Evolutionary conservation across 2,329 filamentous ascomycete genomes (phyloP), one percentile per base, ranked within the genome.

Genomic region (Phoma sp.): DNA sequence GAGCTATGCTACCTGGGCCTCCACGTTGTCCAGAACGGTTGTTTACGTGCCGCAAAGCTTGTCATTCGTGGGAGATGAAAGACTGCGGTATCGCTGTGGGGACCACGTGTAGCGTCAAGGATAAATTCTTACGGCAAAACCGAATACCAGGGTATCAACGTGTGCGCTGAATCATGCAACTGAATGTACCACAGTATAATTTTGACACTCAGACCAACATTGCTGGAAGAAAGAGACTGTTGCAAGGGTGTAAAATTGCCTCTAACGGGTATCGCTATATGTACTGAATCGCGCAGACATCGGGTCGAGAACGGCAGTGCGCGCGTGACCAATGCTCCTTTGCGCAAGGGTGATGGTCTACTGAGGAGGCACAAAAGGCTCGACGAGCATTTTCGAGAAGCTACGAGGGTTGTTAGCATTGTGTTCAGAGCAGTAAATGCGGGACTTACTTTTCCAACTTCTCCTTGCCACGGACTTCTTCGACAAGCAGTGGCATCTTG

Each of bases 391-490:
- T 69, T 92, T 87, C 72, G 89, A 92, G 75, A 95, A 98, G 77
- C 72, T 76, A 43, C 26, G 37, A 11, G 9, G 2, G 9, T 40
- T 15, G 39, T 68, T 53, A 67, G 62, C 42, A 21, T 9, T 20
- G 14, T 15, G 15, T 18, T 5, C 4, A 7, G 10, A 25, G 18
- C 23, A 26, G 18, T 28, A 4, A 14, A 20, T 9, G 29, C 7
- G 7, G 23, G 14, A 76, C 77, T 70, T 61, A 78, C 78, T 86
- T 91, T 78, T 96, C 92, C 65, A 99, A 80, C 77, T 87, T 93
- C 72, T 98, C 93, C 82, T 96, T 96, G 37, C 95, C 95, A 68
- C 95, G 83, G 9, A 99, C 93, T 80, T 99, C 95, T 76, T 99
- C 93, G 1, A 96, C 91, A 55, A 99, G 79, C 69, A 99, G 78